A percentile compares a stretch with the other conserved stretches of the same genome.
These are phyloP conservation scores for Panicum hallii DNA, from an alignment of 202 grass and related monocot genomes.

Conservation along the genomic window DNA sequence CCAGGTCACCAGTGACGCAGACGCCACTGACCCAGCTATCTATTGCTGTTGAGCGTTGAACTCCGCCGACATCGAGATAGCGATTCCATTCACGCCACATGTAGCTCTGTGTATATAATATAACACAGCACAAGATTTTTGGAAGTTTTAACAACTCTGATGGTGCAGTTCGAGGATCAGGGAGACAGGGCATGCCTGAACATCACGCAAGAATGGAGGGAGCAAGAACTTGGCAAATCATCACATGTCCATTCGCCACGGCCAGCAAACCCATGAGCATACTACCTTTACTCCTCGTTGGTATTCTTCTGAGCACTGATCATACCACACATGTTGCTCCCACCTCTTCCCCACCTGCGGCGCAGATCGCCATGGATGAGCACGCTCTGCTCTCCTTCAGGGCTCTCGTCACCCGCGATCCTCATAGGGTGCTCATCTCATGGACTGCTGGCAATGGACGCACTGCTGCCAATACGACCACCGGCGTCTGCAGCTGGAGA, in stretches of 20 bases:
- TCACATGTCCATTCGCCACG: too few relatives aligned
- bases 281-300: neutral
- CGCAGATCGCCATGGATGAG: neutral
- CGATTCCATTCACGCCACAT: too few relatives aligned
- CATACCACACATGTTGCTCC: slow-evolving; percentile 1
- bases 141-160: neutral
- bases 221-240: too few relatives aligned
- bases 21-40: neutral
- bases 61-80: neutral
- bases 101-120: neutral
- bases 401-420: slow-evolving; percentile 20
- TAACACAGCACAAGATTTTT: too few relatives aligned
- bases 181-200: too few relatives aligned
- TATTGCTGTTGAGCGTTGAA: neutral
- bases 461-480: neutral
- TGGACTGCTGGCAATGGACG: slow-evolving; percentile 13
- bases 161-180: neutral
- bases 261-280: neutral
- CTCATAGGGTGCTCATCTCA: slow-evolving; percentile 45
- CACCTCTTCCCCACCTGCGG: neutral
- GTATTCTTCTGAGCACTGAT: neutral
- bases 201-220: too few relatives aligned
- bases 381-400: slow-evolving; percentile 33
- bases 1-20: neutral
- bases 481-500: slow-evolving; percentile 47